A percentile compares a stretch with the other conserved stretches of the same genome.
Evolutionary conservation across 345 rosid genomes (phyloP).

Genomic region (Sapria himalayana): DNA sequence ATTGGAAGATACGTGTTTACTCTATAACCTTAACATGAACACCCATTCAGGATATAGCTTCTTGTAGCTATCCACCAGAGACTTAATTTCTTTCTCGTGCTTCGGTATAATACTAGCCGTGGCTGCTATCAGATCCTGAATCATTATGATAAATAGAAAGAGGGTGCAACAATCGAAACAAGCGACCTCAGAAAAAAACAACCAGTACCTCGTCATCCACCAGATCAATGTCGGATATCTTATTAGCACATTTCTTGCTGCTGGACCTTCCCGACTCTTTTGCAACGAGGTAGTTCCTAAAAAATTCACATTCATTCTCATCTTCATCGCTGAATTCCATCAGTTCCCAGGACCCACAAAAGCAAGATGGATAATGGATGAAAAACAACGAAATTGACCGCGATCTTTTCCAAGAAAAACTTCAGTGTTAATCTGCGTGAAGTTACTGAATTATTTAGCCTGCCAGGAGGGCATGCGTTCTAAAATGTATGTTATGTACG

Average conservation of each 20-base stretch:
- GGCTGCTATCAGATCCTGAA: constrained; percentile 55
- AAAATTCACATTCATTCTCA: constrained; percentile 65
- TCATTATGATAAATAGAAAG: background rate
- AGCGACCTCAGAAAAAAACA: background rate
- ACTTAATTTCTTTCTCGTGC: constrained; percentile 36
- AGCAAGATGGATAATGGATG: no score
- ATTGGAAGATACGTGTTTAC: background rate
- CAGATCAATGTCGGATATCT: constrained; percentile 46
- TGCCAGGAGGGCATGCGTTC: no score
- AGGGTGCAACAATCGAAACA: background rate
- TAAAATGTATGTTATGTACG: no score
- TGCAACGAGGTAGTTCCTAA: constrained; percentile 77
- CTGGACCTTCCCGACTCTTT: constrained; percentile 43
- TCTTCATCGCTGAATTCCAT: constrained; percentile 32
- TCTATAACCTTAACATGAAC: constrained; percentile 39
- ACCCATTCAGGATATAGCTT: constrained; percentile 49
- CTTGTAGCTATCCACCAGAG: constrained; percentile 36
- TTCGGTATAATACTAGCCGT: constrained; percentile 31
- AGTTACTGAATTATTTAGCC: no score
- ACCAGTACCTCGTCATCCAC: constrained; percentile 61
- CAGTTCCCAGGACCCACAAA: no score
- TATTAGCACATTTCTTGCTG: constrained; percentile 35
- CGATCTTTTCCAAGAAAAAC: no score
- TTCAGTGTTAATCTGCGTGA: no score
- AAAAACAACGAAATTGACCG: no score